Evolutionary conservation across 75 land plant genomes (phyloP).

Genomic region (Cupressus sempervirens): DNA sequence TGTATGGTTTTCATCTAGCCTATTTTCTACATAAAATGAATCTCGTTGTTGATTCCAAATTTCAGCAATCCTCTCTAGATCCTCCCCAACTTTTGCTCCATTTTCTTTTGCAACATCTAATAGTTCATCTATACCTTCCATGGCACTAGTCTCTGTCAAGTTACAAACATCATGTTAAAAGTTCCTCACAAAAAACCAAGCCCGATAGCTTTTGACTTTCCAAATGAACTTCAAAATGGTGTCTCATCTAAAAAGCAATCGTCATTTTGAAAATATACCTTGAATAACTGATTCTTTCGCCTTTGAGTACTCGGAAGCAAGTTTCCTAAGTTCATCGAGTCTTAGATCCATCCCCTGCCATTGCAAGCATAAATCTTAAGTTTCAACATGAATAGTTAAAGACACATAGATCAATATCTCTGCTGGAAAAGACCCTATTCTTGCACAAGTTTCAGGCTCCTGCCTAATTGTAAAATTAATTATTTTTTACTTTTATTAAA

Average conservation of each 20-base stretch:
- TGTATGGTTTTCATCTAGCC: slow-evolving; percentile 9
- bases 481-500: background rate
- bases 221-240: background rate
- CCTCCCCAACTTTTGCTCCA: slow-evolving; percentile 25
- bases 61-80: slow-evolving; percentile 26
- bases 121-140: slow-evolving; percentile 36
- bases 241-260: background rate
- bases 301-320: slow-evolving; percentile 38
- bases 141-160: slow-evolving; percentile 30
- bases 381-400: background rate
- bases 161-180: background rate
- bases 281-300: slow-evolving; percentile 41
- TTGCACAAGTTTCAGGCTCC: background rate
- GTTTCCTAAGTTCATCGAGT: slow-evolving; percentile 21
- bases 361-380: background rate
- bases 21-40: slow-evolving; percentile 31
- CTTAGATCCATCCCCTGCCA: slow-evolving; percentile 25
- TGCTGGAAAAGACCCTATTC: background rate
- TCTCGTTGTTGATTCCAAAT: slow-evolving; percentile 46
- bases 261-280: slow-evolving; percentile 21
- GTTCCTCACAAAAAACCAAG: background rate
- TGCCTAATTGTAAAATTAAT: background rate
- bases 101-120: slow-evolving; percentile 37
- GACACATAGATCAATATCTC: background rate
- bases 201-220: background rate